phyloP scores from a whole-genome alignment of 1,284 basidiomycete species.

The Butyriboletus regius region DNA sequence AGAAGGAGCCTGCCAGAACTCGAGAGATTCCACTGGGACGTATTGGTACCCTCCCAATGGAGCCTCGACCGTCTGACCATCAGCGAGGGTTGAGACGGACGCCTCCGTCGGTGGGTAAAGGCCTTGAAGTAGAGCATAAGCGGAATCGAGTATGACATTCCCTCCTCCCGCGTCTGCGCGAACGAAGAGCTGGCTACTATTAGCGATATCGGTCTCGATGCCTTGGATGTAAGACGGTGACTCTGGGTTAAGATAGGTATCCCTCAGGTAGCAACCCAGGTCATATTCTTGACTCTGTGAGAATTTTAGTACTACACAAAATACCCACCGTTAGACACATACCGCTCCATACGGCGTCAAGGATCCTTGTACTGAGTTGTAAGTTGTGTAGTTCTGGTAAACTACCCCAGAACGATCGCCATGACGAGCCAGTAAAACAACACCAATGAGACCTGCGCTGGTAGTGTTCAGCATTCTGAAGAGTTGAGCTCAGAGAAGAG shows the following conservation, averaged over 20 bases:
- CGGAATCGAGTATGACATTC: slow-evolving; percentile 38
- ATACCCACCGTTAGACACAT: slow-evolving; percentile 8
- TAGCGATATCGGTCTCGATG: slow-evolving; percentile 27
- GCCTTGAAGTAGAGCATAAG: slow-evolving; percentile 38
- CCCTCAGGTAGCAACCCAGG: slow-evolving; percentile 36
- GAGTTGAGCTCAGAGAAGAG: background rate
- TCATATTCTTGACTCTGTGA: slow-evolving; percentile 35
- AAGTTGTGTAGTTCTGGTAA: slow-evolving; percentile 34
- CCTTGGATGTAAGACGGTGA: slow-evolving; percentile 33
- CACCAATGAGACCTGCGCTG: slow-evolving; percentile 27
- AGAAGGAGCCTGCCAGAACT: slow-evolving; percentile 23
- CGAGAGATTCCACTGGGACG: slow-evolving; percentile 29
- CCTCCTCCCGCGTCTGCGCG: slow-evolving; percentile 42
- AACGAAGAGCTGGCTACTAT: slow-evolving; percentile 30
- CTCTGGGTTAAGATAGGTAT: slow-evolving; percentile 33
- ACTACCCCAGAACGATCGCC: slow-evolving; percentile 38
- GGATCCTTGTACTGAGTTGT: slow-evolving; percentile 38
- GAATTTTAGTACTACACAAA: background rate
- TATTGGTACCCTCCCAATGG: slow-evolving; percentile 49
- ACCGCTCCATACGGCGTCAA: slow-evolving; percentile 44
- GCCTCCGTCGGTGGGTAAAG: slow-evolving; percentile 38
- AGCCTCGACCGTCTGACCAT: slow-evolving; percentile 42
- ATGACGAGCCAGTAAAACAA: slow-evolving; percentile 40
- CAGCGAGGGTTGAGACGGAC: slow-evolving; percentile 38
- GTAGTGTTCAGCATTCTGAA: slow-evolving; percentile 26